Conservation (phyloP, 352 stramenopile genomes). For the Phytophthora fragariaefolia region DNA sequence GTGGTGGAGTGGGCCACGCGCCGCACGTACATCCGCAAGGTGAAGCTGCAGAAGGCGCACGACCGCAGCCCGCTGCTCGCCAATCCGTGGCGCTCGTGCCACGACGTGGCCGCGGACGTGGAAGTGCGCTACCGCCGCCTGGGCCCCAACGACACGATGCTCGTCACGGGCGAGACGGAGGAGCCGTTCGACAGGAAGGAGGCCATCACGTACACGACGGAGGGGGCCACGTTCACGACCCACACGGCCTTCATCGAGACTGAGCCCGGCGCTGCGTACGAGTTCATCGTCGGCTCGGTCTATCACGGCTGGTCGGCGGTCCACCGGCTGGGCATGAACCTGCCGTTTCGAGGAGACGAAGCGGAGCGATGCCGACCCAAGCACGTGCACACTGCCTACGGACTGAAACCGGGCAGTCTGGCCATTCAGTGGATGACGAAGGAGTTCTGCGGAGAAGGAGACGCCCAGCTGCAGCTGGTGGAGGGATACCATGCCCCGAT, state of each 20-base stretch:
- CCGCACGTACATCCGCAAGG: constrained; percentile 75
- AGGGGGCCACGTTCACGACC: constrained; percentile 61
- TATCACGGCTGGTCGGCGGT: constrained; percentile 83
- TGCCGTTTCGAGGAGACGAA: constrained; percentile 45
- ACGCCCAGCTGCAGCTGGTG: constrained; percentile 60
- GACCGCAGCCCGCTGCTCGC: constrained; percentile 27
- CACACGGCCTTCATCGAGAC: constrained; percentile 70
- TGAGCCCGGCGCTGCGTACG: constrained; percentile 37
- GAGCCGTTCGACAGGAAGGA: constrained; percentile 49
- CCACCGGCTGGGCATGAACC: constrained; percentile 63
- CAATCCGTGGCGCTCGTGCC: constrained; percentile 75
- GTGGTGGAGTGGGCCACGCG: constrained; percentile 78
- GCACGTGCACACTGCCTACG: constrained; percentile 86
- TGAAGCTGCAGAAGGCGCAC: constrained; percentile 58
- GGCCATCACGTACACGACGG: constrained; percentile 62
- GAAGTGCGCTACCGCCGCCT: constrained; percentile 63
- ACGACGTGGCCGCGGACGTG: constrained; percentile 60
- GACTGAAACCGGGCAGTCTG: constrained; percentile 59
- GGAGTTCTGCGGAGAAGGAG: constrained; percentile 52
- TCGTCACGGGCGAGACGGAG: constrained; percentile 15
- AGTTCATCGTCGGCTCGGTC: constrained; percentile 80
- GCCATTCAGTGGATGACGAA: constrained; percentile 84
- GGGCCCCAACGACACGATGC: constrained; percentile 39
- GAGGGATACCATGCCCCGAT: constrained; percentile 65
- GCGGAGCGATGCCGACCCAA: constrained; percentile 71